These are phyloP conservation scores for Carex cristatella DNA, from an alignment of 176 grass and related monocot species.

Conservation along the genomic window DNA sequence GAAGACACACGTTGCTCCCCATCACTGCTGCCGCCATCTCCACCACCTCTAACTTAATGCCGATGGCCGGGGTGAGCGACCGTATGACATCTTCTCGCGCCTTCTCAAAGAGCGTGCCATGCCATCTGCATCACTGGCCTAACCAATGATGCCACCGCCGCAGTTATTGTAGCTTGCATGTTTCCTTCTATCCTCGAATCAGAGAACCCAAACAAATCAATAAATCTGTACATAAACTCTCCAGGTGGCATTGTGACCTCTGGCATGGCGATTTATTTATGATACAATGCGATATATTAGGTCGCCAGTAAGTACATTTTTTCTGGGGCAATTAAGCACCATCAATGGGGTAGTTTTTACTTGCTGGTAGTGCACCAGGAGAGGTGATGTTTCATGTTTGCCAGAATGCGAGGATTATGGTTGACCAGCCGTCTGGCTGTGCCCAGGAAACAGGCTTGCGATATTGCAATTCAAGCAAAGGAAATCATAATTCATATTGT, in stretches of 20 bases:
- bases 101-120: conserved; percentile 92
- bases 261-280: conserved; percentile 83
- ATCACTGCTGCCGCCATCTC: conserved; percentile 13
- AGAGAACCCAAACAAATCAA: conserved; percentile 69
- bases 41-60: conserved; percentile 29
- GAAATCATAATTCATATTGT: conserved; percentile 73
- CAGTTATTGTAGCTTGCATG: conserved; percentile 51
- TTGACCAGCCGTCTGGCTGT: conserved; percentile 75
- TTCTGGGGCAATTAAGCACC: conserved; percentile 77
- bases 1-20: background rate
- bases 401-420: conserved; percentile 76
- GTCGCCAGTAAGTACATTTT: conserved; percentile 67
- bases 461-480: conserved; percentile 80
- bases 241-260: conserved; percentile 55
- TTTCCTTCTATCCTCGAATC: conserved; percentile 85
- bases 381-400: conserved; percentile 38
- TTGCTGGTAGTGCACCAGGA: conserved; percentile 59
- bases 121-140: conserved; percentile 71
- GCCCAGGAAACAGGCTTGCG: conserved; percentile 46
- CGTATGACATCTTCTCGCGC: conserved; percentile 76
- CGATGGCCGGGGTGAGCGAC: conserved; percentile 68
- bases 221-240: conserved; percentile 80
- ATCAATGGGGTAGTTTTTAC: conserved; percentile 77
- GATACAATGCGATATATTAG: conserved; percentile 92
- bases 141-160: conserved; percentile 56